Conservation (phyloP, 2,329 filamentous ascomycete genomes). For the Chlorencoelia australis region DNA sequence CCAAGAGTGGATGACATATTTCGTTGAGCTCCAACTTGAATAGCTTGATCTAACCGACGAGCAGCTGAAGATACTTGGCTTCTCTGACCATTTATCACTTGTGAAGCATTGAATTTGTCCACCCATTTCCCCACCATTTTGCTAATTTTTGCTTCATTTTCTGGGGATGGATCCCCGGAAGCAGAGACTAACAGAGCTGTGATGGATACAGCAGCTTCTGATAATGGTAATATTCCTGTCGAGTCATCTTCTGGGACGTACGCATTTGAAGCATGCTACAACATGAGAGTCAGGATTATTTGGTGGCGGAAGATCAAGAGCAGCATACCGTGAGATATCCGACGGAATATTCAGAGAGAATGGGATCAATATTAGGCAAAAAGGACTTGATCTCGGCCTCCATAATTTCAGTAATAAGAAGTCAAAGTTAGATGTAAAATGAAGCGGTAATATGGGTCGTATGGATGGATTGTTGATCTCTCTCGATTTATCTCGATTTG, state of each 20-base stretch:
- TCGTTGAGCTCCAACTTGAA: slow-evolving; percentile 85
- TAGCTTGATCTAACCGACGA: slow-evolving; percentile 82
- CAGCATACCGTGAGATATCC: slow-evolving; percentile 93
- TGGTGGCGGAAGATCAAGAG: no score
- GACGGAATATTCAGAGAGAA: slow-evolving; percentile 85
- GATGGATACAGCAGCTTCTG: slow-evolving; percentile 74
- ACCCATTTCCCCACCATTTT: slow-evolving; percentile 87
- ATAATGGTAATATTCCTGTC: slow-evolving; percentile 62
- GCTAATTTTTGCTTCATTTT: slow-evolving; percentile 69
- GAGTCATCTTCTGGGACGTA: slow-evolving; percentile 67
- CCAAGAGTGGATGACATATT: slow-evolving; percentile 96
- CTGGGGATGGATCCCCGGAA: slow-evolving; percentile 66
- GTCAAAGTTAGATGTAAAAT: no score
- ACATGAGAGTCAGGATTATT: no score
- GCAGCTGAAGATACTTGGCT: slow-evolving; percentile 65
- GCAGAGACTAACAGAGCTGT: slow-evolving; percentile 87
- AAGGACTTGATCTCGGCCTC: slow-evolving; percentile 78
- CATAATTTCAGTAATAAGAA: no score
- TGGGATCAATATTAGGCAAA: slow-evolving; percentile 77
- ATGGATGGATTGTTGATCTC: no score
- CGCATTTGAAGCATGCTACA: slow-evolving; percentile 79
- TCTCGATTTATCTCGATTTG: no score
- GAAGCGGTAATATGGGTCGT: no score
- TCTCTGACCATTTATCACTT: slow-evolving; percentile 56
- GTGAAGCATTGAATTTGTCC: slow-evolving; percentile 63